Conservation (phyloP, 1,284 basidiomycete species). For the Filobasidium uniguttulatum region DNA sequence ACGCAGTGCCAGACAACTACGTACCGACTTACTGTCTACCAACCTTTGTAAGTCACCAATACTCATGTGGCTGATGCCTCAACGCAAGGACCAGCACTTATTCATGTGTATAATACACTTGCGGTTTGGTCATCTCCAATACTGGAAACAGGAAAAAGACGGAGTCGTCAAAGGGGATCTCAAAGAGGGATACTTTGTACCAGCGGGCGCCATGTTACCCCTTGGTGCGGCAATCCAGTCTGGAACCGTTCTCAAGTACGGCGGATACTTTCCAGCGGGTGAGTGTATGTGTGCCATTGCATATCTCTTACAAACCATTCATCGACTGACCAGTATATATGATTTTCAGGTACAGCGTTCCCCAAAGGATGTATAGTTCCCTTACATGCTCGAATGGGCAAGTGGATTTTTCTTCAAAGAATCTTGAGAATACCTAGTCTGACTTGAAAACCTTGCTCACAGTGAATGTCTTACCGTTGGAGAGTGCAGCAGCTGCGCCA, state of each 20-base stretch:
- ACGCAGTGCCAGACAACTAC: conserved; percentile 5
- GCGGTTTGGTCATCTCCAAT: not conserved
- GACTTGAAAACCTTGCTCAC: too few relatives aligned
- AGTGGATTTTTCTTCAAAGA: not conserved
- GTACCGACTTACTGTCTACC: conserved; percentile 13
- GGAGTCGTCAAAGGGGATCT: conserved; percentile 10
- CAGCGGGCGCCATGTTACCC: not conserved
- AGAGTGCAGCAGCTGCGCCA: too few relatives aligned
- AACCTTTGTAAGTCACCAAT: conserved; percentile 2
- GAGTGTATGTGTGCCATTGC: not conserved
- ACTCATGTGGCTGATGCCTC: not conserved
- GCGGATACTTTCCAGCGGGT: conserved; percentile 4
- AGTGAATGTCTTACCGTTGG: too few relatives aligned
- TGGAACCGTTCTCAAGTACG: conserved; percentile 10
- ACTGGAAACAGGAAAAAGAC: conserved; percentile 4
- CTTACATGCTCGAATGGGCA: conserved; percentile 13
- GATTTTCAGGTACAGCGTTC: conserved; percentile 6
- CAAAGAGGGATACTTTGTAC: conserved; percentile 11
- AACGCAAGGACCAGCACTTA: not conserved
- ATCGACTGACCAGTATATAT: not conserved
- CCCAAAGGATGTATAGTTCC: conserved; percentile 13
- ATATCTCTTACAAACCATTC: not conserved
- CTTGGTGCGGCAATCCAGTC: conserved; percentile 8
- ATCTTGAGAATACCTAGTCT: too few relatives aligned
- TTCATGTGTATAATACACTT: not conserved